Base-by-base conservation (phyloP, 345 rosid genomes). In the Lumnitzera littorea region DNA sequence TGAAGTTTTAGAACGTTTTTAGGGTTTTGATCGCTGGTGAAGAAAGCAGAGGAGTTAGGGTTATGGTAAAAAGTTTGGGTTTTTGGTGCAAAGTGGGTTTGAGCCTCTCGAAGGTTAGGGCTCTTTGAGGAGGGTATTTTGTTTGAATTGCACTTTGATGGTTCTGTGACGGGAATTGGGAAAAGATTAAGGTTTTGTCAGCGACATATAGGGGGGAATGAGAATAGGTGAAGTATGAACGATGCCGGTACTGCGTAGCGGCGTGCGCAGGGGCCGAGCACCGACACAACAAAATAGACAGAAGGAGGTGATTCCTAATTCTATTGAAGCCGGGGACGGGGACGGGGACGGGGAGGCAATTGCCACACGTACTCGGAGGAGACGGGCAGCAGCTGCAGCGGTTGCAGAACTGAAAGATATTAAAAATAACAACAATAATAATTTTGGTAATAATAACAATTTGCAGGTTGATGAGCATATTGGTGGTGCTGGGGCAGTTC, bases 221-320 rank as follows among this genome's bases (percentile, higher is more conserved):
- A 51, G 52, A 49, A 57, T 46, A 58, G 54, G 64, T 16, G 55
- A 60, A 79, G 56, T 36, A 79, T 79, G 83, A 79, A 73, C 62
- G 65, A 79, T 79, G 83, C 83, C 83, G 65, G 83, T 67, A 50
- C 74, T 63, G 72, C 80, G 78, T 76, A 58, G 76, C 58, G 74
- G 72, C 58, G 63, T 54, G 55, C 76, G 76, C 64, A 67, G 70
- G 64, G 80, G 77, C 56, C 56, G 61, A 56, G 72, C 72, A 10
- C 52, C 63, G 46, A 51, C 23, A 6, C 51, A 50, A 24, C 51
- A 50, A 13, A 24, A 20, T 9, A 31, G 50, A 46, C 61, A 17
- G 54, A 49, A 58, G 56, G 61, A 62, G 66, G 23, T 23, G 69
- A 56, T 23, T 62, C 60, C 50, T n/a, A 24, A 9, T 36, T 36